Evolutionary conservation across 495 filamentous ascomycete genomes (phyloP).

Genomic region (Penicillium goetzii): DNA sequence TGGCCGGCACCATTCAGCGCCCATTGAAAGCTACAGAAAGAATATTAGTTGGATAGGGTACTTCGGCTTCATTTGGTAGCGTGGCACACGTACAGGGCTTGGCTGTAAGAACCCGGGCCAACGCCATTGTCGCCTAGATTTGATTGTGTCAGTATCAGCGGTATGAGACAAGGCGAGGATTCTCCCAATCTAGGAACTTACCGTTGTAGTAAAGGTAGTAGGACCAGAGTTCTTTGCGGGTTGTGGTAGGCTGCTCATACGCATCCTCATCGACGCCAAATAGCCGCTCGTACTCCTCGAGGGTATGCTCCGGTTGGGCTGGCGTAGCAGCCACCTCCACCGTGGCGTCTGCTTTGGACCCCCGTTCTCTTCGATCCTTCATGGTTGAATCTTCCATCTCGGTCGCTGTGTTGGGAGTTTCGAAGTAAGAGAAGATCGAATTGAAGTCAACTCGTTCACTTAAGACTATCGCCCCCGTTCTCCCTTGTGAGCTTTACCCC

Average conservation of each 20-base stretch:
- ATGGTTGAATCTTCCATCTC: slow-evolving; percentile 10
- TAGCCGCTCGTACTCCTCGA: slow-evolving; percentile 44
- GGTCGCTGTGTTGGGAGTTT: background rate
- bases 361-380: background rate
- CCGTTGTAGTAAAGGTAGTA: slow-evolving; percentile 56
- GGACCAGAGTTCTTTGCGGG: slow-evolving; percentile 51
- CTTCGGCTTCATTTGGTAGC: background rate
- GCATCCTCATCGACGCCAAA: slow-evolving; percentile 46
- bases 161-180: background rate
- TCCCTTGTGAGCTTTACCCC: background rate
- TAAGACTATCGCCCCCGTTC: background rate
- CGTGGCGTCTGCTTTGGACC: slow-evolving; percentile 12
- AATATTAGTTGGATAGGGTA: slow-evolving; percentile 1
- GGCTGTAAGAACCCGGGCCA: slow-evolving; percentile 51
- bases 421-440: background rate
- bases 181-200: background rate
- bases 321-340: slow-evolving; percentile 11
- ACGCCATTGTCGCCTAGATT: slow-evolving; percentile 51
- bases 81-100: slow-evolving; percentile 40
- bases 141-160: background rate
- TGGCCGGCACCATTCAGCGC: slow-evolving; percentile 48
- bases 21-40: slow-evolving; percentile 46
- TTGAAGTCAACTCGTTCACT: background rate
- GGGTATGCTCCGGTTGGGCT: slow-evolving; percentile 19
- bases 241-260: slow-evolving; percentile 50